Conservation (phyloP, 305 asterid species). For the Galium porrigens region DNA sequence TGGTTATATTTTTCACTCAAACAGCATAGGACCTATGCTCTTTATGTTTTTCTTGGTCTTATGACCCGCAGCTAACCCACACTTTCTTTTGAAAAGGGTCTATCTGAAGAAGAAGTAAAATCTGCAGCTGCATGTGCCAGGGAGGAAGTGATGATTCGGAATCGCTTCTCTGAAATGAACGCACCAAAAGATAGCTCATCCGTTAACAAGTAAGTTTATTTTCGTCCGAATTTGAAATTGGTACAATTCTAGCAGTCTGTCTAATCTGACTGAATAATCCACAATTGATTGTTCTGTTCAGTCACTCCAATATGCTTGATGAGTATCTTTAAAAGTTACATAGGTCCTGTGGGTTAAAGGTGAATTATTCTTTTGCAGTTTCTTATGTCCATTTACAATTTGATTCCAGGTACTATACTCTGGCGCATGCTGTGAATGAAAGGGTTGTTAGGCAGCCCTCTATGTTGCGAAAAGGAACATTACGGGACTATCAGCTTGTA, state of each 20-base stretch:
- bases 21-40: background rate
- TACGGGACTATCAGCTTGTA: conserved; percentile 96
- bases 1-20: too few species aligned
- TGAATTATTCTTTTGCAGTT: conserved; percentile 5
- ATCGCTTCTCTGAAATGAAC: conserved; percentile 96
- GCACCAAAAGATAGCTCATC: conserved; percentile 82
- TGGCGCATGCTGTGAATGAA: conserved; percentile 98
- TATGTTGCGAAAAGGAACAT: conserved; percentile 83
- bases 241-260: background rate
- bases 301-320: conserved; percentile 1
- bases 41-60: background rate
- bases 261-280: background rate
- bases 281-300: background rate
- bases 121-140: conserved; percentile 96
- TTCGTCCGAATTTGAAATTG: background rate
- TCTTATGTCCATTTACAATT: conserved; percentile 7
- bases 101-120: conserved; percentile 95
- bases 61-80: background rate
- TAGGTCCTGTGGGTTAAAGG: background rate
- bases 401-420: conserved; percentile 67
- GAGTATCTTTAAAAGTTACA: background rate
- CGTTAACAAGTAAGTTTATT: conserved; percentile 58
- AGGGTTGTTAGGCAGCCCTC: conserved; percentile 90
- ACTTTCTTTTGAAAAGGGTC: conserved; percentile 47
- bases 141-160: conserved; percentile 94